Base-by-base conservation (phyloP, 768 basidiomycete species). In the Crepidotus variabilis region DNA sequence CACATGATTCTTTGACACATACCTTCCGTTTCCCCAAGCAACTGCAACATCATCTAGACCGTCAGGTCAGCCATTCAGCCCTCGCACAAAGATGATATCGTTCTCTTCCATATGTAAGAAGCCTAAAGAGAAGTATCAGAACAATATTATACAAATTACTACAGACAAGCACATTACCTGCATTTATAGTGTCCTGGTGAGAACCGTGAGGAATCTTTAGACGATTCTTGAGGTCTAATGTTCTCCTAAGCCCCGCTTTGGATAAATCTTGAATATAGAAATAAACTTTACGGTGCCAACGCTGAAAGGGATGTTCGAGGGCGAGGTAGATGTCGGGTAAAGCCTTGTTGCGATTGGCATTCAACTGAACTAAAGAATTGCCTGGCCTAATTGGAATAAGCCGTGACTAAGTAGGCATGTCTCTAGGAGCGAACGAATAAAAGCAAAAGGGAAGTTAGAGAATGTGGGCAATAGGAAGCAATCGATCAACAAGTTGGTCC, bases 161-260 rank as follows among this genome's bases (percentile, higher is more conserved):
- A 6, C 21, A 2, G 11, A 1, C 1, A 16, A 16, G n/a, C 22
- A 21, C 21, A 24, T 24, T 28, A 47, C 53, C 53, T 16, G 36
- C 18, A 16, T 47, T 14, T 8, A 47, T 33, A 1, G 53, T 45
- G 10, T 45, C 21, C 21, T 28, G 20, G n/a, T 54, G 21, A 28
- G 45, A 32, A 6, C 53, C 54, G n/a, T 50, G 33, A 11, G 54
- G 47, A 13, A 55, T 50, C 23, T 24, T 55, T 10, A 50, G 34
- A 10, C 28, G 21, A 1, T 48, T 33, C 47, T 55, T 47, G n/a
- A 55, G 22, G 6, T 55, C 22, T 22, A 34, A 18, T n/a, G 24
- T 46, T 20, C 49, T 11, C 23, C 20, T 18, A 3, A 55, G 46
- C 6, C 20, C 54, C 10, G 18, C 7, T 24, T 8, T 39, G 2